Conservation (phyloP, 2,329 filamentous ascomycete species). For the Neonectria faginata region DNA sequence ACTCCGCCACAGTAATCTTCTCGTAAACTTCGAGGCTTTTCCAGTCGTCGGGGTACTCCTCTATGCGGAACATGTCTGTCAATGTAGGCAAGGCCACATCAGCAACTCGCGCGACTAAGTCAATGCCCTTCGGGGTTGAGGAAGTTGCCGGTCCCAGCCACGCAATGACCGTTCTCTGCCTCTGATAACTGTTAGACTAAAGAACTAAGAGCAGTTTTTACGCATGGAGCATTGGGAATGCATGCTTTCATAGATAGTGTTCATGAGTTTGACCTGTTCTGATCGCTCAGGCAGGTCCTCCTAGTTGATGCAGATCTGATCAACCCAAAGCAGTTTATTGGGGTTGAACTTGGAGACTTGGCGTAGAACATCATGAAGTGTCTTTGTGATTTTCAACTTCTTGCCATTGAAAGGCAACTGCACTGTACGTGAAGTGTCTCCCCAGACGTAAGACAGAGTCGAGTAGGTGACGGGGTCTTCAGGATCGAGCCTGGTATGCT, state of each 20-base stretch:
- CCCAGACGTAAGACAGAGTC: slow-evolving; percentile 36
- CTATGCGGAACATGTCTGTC: slow-evolving; percentile 33
- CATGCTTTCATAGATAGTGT: slow-evolving; percentile 36
- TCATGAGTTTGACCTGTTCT: slow-evolving; percentile 35
- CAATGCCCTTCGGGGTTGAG: slow-evolving; percentile 11
- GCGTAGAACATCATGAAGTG: slow-evolving; percentile 26
- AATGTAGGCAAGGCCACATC: slow-evolving; percentile 30
- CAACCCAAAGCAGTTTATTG: slow-evolving; percentile 30
- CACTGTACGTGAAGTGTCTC: slow-evolving; percentile 6
- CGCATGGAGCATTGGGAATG: background rate
- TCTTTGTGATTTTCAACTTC: slow-evolving; percentile 21
- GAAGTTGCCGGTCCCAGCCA: slow-evolving; percentile 31
- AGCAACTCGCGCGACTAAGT: slow-evolving; percentile 29
- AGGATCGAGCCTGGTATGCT: slow-evolving; percentile 28
- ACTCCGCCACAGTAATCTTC: slow-evolving; percentile 23
- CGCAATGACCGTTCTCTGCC: slow-evolving; percentile 37
- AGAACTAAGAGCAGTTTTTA: background rate
- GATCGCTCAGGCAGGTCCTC: slow-evolving; percentile 25
- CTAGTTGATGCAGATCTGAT: slow-evolving; percentile 40
- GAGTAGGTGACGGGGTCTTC: slow-evolving; percentile 32
- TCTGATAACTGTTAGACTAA: slow-evolving; percentile 16
- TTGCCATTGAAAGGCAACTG: slow-evolving; percentile 25
- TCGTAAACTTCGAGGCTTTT: slow-evolving; percentile 29
- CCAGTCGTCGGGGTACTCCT: slow-evolving; percentile 18
- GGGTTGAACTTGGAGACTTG: slow-evolving; percentile 29